These are phyloP conservation scores for Fusarium citri DNA, from an alignment of 2,329 filamentous ascomycete genomes.

Conservation along the genomic window DNA sequence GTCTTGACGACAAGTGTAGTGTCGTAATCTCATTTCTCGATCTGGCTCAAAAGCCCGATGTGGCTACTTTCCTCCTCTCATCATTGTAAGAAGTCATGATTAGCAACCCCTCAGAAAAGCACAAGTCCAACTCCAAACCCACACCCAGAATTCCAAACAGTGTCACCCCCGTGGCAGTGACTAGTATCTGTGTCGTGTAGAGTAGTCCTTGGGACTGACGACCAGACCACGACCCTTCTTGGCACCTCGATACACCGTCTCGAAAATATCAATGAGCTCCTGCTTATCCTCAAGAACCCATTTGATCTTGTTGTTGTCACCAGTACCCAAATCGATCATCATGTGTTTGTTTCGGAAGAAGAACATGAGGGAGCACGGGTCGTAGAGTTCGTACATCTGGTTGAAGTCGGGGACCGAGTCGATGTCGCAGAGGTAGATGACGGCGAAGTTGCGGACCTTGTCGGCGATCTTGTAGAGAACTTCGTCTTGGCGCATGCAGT, in stretches of 20 bases:
- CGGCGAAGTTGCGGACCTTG: slow-evolving; percentile 90
- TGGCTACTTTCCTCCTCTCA: slow-evolving; percentile 17
- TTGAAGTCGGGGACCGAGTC: slow-evolving; percentile 94
- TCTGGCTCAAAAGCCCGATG: slow-evolving; percentile 13
- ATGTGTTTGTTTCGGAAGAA: slow-evolving; percentile 99
- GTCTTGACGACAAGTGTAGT: slow-evolving; percentile 2
- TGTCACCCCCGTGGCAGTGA: not conserved
- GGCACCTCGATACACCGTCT: slow-evolving; percentile 97
- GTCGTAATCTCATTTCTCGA: slow-evolving; percentile 34
- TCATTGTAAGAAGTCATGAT: slow-evolving; percentile 21
- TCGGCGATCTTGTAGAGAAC: slow-evolving; percentile 95
- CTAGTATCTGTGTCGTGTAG: slow-evolving; percentile 45
- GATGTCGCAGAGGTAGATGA: slow-evolving; percentile 94
- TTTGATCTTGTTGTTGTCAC: slow-evolving; percentile 98
- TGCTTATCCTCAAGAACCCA: slow-evolving; percentile 97
- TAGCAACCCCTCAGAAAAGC: slow-evolving; percentile 17
- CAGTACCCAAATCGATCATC: slow-evolving; percentile 97
- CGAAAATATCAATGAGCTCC: slow-evolving; percentile 97
- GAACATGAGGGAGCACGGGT: slow-evolving; percentile 94
- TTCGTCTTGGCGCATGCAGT: slow-evolving; percentile 84
- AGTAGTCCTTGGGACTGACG: slow-evolving; percentile 84
- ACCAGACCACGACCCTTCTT: slow-evolving; percentile 98
- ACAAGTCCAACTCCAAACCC: slow-evolving; percentile 16
- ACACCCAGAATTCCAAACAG: slow-evolving; percentile 2
- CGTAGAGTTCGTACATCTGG: slow-evolving; percentile 93